Evolutionary conservation across 75 land plant species (phyloP), one percentile per base, ranked within the genome.

Genomic region (Sequoia sempervirens): DNA sequence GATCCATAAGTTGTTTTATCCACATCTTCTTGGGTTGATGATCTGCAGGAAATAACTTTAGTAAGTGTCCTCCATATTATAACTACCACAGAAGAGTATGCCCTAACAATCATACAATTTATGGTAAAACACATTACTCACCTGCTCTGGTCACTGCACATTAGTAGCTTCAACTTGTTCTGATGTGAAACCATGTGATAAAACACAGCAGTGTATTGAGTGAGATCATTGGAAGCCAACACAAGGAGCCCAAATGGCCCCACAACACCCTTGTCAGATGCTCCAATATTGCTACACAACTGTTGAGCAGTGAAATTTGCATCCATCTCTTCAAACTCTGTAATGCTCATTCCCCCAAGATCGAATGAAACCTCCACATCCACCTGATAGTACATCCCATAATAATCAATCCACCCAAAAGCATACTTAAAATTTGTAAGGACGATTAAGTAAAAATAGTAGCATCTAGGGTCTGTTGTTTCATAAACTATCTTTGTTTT

Each of bases 1-100:
- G 94, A 93, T 28, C 92, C 97, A 75, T 80, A 95, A 20, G 85
- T 81, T 72, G 96, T 75, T 64, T 64, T 64, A 2, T 64, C 68
- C 68, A 64, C 0, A 26, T 26, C 68, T 26, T 20, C 4, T 3
- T 2, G 2, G 3, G 15, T 50, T 50, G 53, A 50, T 13, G 53
- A 50, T 50, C 53, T 50, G 68, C 7, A 64, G 53, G 15, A 13
- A 2, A 26, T 23, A 76, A 76, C 7, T 18, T 15, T 5, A 23
- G 0, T 76, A 6, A 0, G 26, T 23, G 5, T 58, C 5, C 5
- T 34, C 37, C 17, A 38, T 34, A 34, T 32, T 32, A 15, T 30
- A 5, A 38, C 9, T 13, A 14, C 5, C 13, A 32, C 13, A 36
- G 1, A 34, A 38, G 30, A 6, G 5, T 1, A 34, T 37, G 2